Percentiles rank a stretch among this genome's conserved stretches.
Evolutionary conservation across 495 filamentous ascomycete genomes (phyloP).

Genomic region (Xylaria venustula): DNA sequence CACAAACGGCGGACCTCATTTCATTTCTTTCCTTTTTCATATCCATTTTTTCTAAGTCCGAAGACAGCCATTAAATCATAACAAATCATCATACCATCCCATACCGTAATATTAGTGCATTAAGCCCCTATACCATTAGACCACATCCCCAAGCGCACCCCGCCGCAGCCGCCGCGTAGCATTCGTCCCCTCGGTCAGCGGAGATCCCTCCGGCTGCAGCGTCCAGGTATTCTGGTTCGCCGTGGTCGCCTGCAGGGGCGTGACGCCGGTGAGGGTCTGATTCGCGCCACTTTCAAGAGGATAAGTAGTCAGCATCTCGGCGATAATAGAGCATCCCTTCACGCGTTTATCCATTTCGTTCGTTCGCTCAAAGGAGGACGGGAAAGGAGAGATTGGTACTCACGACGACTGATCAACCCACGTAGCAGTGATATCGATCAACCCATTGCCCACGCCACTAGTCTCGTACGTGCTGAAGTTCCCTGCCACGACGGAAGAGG

Average conservation of each 20-base stretch:
- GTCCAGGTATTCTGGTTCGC: constrained; percentile 5
- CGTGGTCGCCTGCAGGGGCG: background rate
- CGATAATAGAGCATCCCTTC: no score
- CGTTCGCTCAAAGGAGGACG: background rate
- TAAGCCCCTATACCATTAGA: no score
- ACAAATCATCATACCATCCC: background rate
- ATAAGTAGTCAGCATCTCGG: no score
- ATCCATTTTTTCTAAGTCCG: background rate
- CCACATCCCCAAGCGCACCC: background rate
- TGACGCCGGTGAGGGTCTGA: constrained; percentile 1
- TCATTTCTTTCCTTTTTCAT: no score
- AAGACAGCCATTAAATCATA: background rate
- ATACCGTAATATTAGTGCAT: no score
- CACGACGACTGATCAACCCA: constrained; percentile 4
- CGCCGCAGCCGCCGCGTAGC: background rate
- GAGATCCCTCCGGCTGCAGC: constrained; percentile 5
- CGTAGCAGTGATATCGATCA: constrained; percentile 11
- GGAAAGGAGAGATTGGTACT: background rate
- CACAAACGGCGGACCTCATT: no score
- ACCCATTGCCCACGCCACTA: constrained; percentile 7
- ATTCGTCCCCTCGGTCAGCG: background rate
- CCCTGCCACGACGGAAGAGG: background rate
- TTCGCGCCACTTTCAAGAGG: background rate
- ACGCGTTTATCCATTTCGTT: no score
- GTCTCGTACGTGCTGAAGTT: constrained; percentile 17